Conservation (phyloP, 1,284 basidiomycete genomes). For the Sanghuangporus weigelae region DNA sequence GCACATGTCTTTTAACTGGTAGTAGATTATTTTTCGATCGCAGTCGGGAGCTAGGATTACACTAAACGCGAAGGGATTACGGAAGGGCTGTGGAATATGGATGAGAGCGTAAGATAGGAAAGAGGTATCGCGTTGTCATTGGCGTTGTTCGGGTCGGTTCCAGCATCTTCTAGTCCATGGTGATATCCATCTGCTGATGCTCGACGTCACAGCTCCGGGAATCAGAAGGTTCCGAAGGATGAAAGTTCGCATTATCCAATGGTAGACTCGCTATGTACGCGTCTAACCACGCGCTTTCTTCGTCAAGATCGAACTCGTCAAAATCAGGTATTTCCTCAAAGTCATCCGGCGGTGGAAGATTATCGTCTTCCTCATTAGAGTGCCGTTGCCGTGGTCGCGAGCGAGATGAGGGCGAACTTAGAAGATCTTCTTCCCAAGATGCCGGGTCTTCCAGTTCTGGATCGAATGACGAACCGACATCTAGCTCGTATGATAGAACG, state of each 20-base stretch:
- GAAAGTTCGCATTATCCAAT: background rate
- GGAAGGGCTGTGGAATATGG: background rate
- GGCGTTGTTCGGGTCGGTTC: background rate
- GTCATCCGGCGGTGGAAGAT: conserved; percentile 4
- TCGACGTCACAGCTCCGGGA: background rate
- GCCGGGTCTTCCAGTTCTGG: conserved; percentile 58
- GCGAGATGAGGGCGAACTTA: background rate
- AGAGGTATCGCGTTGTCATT: background rate
- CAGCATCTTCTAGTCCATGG: background rate
- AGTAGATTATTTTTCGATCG: too few species aligned
- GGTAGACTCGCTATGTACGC: conserved; percentile 11
- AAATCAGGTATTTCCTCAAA: conserved; percentile 10
- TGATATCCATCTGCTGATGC: background rate
- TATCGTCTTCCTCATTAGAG: background rate
- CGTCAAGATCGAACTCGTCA: conserved; percentile 10
- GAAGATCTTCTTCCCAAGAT: conserved; percentile 52
- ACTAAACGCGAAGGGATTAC: background rate
- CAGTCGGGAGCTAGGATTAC: too few species aligned
- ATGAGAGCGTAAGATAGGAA: background rate
- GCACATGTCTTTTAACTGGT: too few species aligned
- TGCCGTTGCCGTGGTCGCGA: background rate
- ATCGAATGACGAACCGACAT: conserved; percentile 70
- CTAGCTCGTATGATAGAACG: conserved; percentile 54
- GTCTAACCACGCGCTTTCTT: conserved; percentile 6
- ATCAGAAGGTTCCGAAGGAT: background rate